phyloP scores from a whole-genome alignment of 2,329 filamentous ascomycete species.

The Cercospora janseana region DNA sequence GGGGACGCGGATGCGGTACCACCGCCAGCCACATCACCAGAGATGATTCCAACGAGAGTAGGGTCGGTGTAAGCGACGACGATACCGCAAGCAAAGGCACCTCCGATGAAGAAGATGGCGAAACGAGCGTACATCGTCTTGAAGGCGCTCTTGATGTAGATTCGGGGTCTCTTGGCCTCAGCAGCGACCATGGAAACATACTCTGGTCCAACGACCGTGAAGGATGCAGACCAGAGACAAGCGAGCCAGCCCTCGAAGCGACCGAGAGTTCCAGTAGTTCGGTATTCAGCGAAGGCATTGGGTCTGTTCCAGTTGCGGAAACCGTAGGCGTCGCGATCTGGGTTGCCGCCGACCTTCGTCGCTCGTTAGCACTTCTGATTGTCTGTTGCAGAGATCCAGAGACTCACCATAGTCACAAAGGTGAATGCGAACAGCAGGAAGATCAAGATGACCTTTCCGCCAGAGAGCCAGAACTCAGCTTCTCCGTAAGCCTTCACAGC shows the following conservation, averaged over 20 bases:
- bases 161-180: conserved; percentile 48
- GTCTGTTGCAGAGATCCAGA: background rate
- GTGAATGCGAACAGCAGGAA: conserved; percentile 35
- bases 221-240: conserved; percentile 41
- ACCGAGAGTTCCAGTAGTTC: conserved; percentile 33
- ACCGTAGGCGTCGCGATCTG: conserved; percentile 40
- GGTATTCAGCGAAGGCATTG: conserved; percentile 36
- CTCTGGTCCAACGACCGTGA: conserved; percentile 44
- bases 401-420: conserved; percentile 34
- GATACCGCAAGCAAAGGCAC: conserved; percentile 48
- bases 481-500: conserved; percentile 49
- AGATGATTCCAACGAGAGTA: conserved; percentile 31
- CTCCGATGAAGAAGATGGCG: conserved; percentile 50
- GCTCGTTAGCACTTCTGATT: background rate
- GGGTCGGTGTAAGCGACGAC: conserved; percentile 41
- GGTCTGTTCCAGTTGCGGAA: conserved; percentile 45
- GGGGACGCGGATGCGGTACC: conserved; percentile 36
- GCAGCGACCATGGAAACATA: conserved; percentile 52
- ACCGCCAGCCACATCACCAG: conserved; percentile 22
- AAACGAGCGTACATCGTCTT: conserved; percentile 52
- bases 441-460: conserved; percentile 41
- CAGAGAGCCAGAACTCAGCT: conserved; percentile 54
- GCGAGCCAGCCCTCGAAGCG: conserved; percentile 40
- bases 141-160: conserved; percentile 50
- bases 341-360: conserved; percentile 32